Conservation (phyloP, 106 monocot species). For the Dendrobium catenatum region DNA sequence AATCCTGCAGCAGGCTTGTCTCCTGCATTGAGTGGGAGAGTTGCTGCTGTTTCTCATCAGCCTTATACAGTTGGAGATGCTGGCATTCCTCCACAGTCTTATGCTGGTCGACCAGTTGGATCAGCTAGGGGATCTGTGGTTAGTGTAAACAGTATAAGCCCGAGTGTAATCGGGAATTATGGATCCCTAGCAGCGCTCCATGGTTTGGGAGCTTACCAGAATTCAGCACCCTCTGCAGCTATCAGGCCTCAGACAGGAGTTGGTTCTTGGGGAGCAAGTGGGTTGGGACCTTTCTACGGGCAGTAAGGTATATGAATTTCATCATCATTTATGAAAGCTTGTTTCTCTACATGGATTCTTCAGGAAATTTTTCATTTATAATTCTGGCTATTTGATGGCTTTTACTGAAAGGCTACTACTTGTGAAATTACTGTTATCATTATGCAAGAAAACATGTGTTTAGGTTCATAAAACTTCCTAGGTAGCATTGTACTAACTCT, state of each 20-base stretch:
- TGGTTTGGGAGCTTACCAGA: conserved; percentile 38
- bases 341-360: not conserved
- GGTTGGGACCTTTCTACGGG: conserved; percentile 25
- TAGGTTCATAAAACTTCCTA: not conserved
- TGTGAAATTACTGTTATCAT: not conserved
- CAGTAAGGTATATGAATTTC: conserved; percentile 18
- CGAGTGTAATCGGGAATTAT: conserved; percentile 41
- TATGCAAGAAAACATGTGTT: not conserved
- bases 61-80: conserved; percentile 13
- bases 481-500: not conserved
- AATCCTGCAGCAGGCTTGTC: conserved; percentile 20
- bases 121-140: conserved; percentile 8
- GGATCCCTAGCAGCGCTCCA: conserved; percentile 30
- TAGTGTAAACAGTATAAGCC: conserved; percentile 34
- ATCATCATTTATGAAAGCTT: not conserved
- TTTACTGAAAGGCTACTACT: not conserved
- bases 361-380: not conserved
- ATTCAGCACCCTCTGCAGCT: not conserved
- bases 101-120: conserved; percentile 14
- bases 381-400: not conserved
- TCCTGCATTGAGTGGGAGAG: not conserved
- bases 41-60: not conserved
- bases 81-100: not conserved
- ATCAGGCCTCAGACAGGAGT: conserved; percentile 15
- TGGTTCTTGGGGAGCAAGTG: conserved; percentile 9